These are phyloP conservation scores for Phytophthora vignae DNA, from an alignment of 352 stramenopile genomes.

Conservation along the genomic window DNA sequence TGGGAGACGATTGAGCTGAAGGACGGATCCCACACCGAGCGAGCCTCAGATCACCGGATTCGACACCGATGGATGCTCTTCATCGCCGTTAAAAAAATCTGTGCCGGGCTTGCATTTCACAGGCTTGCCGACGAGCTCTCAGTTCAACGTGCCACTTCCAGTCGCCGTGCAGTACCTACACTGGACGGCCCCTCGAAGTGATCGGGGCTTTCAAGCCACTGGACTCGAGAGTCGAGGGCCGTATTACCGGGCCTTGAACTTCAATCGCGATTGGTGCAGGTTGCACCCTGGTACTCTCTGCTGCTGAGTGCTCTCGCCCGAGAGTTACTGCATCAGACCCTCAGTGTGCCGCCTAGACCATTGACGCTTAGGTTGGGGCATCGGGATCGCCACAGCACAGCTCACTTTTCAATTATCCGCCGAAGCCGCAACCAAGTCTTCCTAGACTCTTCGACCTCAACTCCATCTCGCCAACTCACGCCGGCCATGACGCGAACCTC, in stretches of 20 bases:
- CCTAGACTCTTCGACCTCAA: slow-evolving; percentile 5
- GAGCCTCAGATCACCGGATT: slow-evolving; percentile 10
- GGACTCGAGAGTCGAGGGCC: not conserved
- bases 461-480: not conserved
- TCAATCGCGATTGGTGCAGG: not conserved
- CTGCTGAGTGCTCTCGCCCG: slow-evolving; percentile 13
- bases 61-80: slow-evolving; percentile 11
- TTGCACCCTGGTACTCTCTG: not conserved
- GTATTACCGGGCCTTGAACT: slow-evolving; percentile 15
- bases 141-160: slow-evolving; percentile 34
- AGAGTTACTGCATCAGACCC: not conserved
- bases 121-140: slow-evolving; percentile 7
- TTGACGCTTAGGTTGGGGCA: not conserved
- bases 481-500: slow-evolving; percentile 25
- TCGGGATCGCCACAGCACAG: not conserved
- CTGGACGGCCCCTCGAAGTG: not conserved
- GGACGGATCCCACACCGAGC: slow-evolving; percentile 1
- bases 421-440: slow-evolving; percentile 7
- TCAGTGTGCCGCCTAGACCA: not conserved
- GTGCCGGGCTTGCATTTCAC: slow-evolving; percentile 31
- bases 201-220: not conserved
- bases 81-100: slow-evolving; percentile 17
- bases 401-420: slow-evolving; percentile 37
- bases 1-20: slow-evolving; percentile 1
- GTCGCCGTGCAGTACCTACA: slow-evolving; percentile 19